These are phyloP conservation scores for Phanerochaete carnosa DNA, from an alignment of 768 basidiomycete genomes.

Conservation along the genomic window DNA sequence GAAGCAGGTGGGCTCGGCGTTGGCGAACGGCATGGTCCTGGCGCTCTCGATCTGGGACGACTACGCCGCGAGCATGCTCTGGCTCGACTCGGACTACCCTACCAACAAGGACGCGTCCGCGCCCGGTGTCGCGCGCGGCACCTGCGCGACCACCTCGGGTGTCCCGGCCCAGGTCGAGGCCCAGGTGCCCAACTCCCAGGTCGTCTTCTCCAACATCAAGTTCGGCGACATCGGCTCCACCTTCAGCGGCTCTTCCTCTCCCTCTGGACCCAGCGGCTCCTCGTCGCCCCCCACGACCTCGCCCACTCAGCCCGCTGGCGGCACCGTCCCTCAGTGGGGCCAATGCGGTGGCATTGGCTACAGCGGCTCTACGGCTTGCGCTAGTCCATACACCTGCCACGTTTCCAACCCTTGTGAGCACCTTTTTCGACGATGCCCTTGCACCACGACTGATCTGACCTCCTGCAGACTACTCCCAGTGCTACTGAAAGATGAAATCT, in stretches of 20 bases:
- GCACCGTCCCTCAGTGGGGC: constrained; percentile 13
- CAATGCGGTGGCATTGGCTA: constrained; percentile 20
- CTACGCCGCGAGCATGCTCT: constrained; percentile 51
- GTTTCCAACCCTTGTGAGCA: constrained; percentile 13
- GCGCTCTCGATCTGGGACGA: constrained; percentile 45
- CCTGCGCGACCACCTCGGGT: constrained; percentile 47
- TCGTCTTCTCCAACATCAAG: constrained; percentile 55
- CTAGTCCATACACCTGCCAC: constrained; percentile 13
- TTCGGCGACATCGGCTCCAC: constrained; percentile 50
- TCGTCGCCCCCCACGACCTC: neutral
- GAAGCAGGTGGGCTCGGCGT: constrained; percentile 26
- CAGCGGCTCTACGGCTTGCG: constrained; percentile 12
- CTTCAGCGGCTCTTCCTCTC: constrained; percentile 18
- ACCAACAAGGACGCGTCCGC: constrained; percentile 22
- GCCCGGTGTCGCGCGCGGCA: constrained; percentile 49
- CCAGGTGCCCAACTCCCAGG: constrained; percentile 36
- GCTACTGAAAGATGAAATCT: constrained; percentile 3
- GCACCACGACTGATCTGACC: neutral
- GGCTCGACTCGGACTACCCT: constrained; percentile 54
- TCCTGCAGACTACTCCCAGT: constrained; percentile 12
- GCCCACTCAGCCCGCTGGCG: neutral
- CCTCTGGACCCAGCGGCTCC: neutral
- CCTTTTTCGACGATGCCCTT: too few species aligned
- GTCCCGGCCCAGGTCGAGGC: constrained; percentile 42
- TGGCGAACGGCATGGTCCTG: constrained; percentile 41